Evolutionary conservation across 2,329 filamentous ascomycete genomes (phyloP), one percentile per base, ranked within the genome.

Genomic region (Sphaerostilbella broomeana): DNA sequence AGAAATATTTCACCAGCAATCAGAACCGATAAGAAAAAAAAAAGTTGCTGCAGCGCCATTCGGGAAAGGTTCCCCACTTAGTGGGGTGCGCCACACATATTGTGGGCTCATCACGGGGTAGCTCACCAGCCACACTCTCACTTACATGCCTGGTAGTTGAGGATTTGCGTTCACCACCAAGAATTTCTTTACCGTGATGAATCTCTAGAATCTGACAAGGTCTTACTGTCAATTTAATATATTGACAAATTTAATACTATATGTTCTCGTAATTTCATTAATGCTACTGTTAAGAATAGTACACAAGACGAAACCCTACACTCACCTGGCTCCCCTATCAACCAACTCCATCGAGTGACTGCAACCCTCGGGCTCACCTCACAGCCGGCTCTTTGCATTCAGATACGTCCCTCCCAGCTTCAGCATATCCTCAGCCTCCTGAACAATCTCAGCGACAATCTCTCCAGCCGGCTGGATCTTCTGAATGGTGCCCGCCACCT

Each of bases 381-480:
- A 72, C 42, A 71, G 51, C 52, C 60, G 66, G 47, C 67, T 69
- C 51, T 60, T 64, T 31, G 54, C 55, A 15, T 46, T 56, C 44
- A 89, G 58, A 61, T 84, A 89, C 3, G 63, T 62, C 26, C 71
- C 65, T 4, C 80, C 83, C 19, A 71, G 57, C 59, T 69, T 77
- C 51, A 94, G 56, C 69, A 82, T 77, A 2, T 75, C 71, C 7
- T 80, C 78, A 1, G 86, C 86, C 59, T 89, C 81, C 15, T 66
- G 64, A 8, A 95, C 85, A 87, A 97, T 95, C 50, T 94, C 87
- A 45, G 80, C 75, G n/a, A 97, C 80, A 65, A 97, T 95, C 48
- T 81, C 74, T 32, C 69, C 75, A 0, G 90, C 90, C 0, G 89
- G 87, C 68, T 92, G 79, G 44, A 95, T 77, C 49, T 81, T 78